A percentile compares a stretch with the other conserved stretches of the same genome.
These are phyloP conservation scores for Argentina anserina DNA, from an alignment of 306 rosid genomes.

Conservation along the genomic window DNA sequence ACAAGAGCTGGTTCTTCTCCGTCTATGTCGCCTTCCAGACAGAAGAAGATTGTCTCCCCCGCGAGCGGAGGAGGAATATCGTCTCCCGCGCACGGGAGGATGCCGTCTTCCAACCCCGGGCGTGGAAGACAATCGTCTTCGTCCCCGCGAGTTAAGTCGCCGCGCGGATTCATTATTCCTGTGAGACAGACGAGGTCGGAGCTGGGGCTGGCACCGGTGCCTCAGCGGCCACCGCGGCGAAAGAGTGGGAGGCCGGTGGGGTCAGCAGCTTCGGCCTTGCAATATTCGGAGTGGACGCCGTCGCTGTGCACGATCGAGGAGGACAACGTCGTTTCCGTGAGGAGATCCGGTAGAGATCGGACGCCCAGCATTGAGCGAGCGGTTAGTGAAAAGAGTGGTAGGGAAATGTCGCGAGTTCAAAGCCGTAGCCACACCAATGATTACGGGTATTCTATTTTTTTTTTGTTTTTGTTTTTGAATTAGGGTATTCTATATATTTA, in stretches of 20 bases:
- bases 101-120: neutral
- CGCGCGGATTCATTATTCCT: neutral
- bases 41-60: neutral
- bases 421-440: conserved; percentile 29
- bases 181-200: conserved; percentile 28
- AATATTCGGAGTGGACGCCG: conserved; percentile 52
- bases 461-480: too few relatives aligned
- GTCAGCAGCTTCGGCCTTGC: neutral
- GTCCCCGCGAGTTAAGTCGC: neutral
- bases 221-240: conserved; percentile 4
- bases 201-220: conserved; percentile 3
- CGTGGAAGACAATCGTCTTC: neutral
- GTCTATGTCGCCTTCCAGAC: neutral
- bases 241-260: conserved; percentile 12
- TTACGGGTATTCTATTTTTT: conserved; percentile 44
- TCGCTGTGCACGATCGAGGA: conserved; percentile 52
- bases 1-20: neutral
- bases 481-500: too few relatives aligned
- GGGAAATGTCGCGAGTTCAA: conserved; percentile 10
- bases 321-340: conserved; percentile 18
- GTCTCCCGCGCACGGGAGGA: neutral
- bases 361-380: conserved; percentile 7
- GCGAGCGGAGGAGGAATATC: neutral
- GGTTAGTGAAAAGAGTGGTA: conserved; percentile 21
- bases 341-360: neutral